A percentile compares a stretch with the other conserved stretches of the same genome.
These are phyloP conservation scores for Candida alai DNA, from an alignment of 805 yeast species.

Conservation along the genomic window DNA sequence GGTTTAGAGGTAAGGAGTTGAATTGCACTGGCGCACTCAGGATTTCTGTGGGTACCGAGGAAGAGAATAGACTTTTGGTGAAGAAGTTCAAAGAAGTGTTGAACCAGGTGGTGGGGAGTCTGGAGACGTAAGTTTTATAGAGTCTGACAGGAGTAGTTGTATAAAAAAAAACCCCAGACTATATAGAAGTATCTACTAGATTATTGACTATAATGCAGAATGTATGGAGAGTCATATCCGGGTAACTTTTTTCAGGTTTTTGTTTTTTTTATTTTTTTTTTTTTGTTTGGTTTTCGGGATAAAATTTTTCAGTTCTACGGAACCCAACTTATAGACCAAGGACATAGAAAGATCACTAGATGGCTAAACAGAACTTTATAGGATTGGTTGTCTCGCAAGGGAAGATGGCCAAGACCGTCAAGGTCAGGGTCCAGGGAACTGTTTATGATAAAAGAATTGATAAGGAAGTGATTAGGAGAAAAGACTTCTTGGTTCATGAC, in stretches of 20 bases:
- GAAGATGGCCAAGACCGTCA: constrained; percentile 91
- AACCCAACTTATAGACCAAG: constrained; percentile 1
- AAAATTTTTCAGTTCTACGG: constrained; percentile 2
- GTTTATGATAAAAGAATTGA: constrained; percentile 68
- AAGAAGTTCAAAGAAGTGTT: constrained; percentile 38
- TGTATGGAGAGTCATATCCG: too few relatives aligned
- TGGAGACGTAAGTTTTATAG: background rate
- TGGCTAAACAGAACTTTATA: constrained; percentile 87
- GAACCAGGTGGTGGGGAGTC: background rate
- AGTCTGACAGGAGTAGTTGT: too few relatives aligned
- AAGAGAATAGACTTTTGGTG: constrained; percentile 63
- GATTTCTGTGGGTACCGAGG: constrained; percentile 78
- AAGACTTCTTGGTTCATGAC: constrained; percentile 88
- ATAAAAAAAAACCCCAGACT: too few relatives aligned
- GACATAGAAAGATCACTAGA: constrained; percentile 24
- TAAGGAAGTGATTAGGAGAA: constrained; percentile 72
- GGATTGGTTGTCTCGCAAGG: constrained; percentile 96
- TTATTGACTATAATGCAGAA: too few relatives aligned
- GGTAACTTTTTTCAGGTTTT: background rate
- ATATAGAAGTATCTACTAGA: too few relatives aligned
- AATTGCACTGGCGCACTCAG: constrained; percentile 89
- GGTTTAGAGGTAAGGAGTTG: constrained; percentile 86
- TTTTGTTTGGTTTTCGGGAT: background rate
- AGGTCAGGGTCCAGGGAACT: constrained; percentile 81
- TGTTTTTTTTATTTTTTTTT: background rate